These are phyloP conservation scores for Tylopilus cervinicoccineus DNA, from an alignment of 768 basidiomycete species.

Conservation along the genomic window DNA sequence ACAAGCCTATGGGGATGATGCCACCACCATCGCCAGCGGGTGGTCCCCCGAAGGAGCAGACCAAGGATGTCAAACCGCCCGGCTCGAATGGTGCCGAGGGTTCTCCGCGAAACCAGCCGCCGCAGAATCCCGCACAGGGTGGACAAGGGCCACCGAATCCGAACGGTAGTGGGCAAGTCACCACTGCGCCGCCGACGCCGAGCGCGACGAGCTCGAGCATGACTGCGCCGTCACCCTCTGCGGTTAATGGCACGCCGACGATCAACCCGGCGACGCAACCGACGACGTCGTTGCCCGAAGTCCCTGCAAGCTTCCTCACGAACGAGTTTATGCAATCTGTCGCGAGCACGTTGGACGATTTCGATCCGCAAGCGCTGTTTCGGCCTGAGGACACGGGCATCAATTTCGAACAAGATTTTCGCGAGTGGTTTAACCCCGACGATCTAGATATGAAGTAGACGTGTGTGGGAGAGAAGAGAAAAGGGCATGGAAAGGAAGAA, in stretches of 20 bases:
- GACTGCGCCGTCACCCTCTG: conserved; percentile 37
- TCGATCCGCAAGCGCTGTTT: conserved; percentile 37
- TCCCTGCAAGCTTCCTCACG: conserved; percentile 20
- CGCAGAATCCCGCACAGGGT: conserved; percentile 24
- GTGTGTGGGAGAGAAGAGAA: too few relatives aligned
- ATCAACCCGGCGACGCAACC: conserved; percentile 25
- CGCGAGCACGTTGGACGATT: conserved; percentile 37
- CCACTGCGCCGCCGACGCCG: conserved; percentile 38
- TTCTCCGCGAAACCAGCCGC: conserved; percentile 42
- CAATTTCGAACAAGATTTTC: conserved; percentile 72
- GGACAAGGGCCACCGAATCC: conserved; percentile 22
- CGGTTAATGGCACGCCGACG: conserved; percentile 31
- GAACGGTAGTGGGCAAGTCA: conserved; percentile 19
- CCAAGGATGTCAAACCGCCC: conserved; percentile 33
- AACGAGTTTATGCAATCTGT: conserved; percentile 46
- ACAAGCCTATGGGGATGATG: conserved; percentile 43
- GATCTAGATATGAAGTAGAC: conserved; percentile 29
- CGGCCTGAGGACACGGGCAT: conserved; percentile 42
- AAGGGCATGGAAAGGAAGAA: background rate
- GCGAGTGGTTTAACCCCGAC: conserved; percentile 70
- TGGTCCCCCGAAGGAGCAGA: conserved; percentile 29
- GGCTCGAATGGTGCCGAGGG: conserved; percentile 30
- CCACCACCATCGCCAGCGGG: conserved; percentile 49
- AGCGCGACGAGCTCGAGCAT: conserved; percentile 30
- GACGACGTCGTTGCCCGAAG: conserved; percentile 25